phyloP scores from a whole-genome alignment of 1,284 basidiomycete genomes.

The Cerioporus squamosus region DNA sequence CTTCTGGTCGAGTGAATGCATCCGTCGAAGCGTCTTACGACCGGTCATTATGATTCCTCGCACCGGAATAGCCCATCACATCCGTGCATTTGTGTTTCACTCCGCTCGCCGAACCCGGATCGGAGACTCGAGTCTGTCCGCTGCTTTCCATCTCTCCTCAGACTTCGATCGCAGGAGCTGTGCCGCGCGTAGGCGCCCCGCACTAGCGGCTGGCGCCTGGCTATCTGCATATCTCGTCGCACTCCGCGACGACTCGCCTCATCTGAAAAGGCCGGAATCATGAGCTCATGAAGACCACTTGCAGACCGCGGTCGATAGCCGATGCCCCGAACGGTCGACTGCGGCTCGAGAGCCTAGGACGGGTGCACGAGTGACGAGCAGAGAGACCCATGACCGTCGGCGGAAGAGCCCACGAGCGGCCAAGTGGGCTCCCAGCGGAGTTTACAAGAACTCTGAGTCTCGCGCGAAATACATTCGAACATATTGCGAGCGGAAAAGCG shows the following conservation, averaged over 20 bases:
- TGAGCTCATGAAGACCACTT: no score
- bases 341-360: conserved; percentile 17
- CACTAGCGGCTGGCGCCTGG: no score
- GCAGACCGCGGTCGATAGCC: no score
- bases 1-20: conserved; percentile 10
- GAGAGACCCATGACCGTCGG: conserved; percentile 9
- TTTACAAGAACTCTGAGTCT: not conserved
- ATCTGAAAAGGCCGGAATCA: not conserved
- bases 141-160: not conserved
- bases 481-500: not conserved
- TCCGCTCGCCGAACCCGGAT: not conserved
- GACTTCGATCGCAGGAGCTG: conserved; percentile 8
- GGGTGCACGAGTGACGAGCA: no score
- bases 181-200: not conserved
- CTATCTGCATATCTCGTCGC: not conserved
- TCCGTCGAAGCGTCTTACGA: conserved; percentile 5
- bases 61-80: not conserved
- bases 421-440: no score
- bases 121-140: not conserved
- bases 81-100: not conserved
- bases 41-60: not conserved
- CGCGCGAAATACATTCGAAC: not conserved
- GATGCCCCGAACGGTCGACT: not conserved
- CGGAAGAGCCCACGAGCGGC: not conserved
- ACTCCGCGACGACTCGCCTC: not conserved